phyloP scores from a whole-genome alignment of 345 rosid species.

The Linum trigynum region DNA sequence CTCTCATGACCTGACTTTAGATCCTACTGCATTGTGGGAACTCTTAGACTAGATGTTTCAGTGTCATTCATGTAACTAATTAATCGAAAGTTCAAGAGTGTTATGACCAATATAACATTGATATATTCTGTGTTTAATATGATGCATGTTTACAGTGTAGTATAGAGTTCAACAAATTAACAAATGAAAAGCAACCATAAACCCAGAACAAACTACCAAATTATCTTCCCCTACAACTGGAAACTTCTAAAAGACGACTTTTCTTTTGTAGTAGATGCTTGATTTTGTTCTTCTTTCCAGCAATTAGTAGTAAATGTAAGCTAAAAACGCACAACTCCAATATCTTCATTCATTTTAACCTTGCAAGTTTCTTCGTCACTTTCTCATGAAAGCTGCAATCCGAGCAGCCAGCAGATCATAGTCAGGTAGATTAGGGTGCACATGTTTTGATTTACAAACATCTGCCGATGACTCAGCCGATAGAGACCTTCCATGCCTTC shows the following conservation, averaged over 20 bases:
- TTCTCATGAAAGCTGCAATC: constrained; percentile 33
- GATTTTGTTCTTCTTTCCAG: neutral
- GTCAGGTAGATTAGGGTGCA: constrained; percentile 53
- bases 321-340: neutral
- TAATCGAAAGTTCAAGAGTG: no score
- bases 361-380: constrained; percentile 3
- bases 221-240: neutral
- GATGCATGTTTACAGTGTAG: no score
- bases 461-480: constrained; percentile 24
- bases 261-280: neutral
- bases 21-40: no score
- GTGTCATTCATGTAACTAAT: no score
- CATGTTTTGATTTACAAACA: constrained; percentile 17
- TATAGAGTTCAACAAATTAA: no score
- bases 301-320: neutral
- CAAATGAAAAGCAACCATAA: neutral
- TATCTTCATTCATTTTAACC: no score
- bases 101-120: no score
- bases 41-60: no score
- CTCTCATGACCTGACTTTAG: no score
- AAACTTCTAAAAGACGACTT: neutral
- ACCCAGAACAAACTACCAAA: neutral
- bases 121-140: no score
- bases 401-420: constrained; percentile 42
- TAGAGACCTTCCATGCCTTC: constrained; percentile 23